Base-by-base conservation (phyloP, 164 flowering plant genomes). In the Vitis amurensis region DNA sequence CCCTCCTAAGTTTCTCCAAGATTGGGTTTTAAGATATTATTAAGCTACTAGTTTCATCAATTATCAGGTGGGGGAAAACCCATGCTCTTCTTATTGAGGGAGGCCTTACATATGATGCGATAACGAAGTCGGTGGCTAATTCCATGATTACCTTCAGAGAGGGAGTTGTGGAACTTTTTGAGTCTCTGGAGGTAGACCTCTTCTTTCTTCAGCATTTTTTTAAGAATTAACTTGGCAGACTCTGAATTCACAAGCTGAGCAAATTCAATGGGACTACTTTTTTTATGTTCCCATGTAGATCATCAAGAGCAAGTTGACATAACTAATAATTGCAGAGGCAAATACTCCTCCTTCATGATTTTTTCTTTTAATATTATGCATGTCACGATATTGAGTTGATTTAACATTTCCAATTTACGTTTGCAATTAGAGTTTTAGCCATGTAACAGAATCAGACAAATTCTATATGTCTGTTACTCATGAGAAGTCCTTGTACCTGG, bases 31-130 rank as follows among this genome's bases (percentile, higher is more conserved):
- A 27, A 37, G 30, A 23, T 23, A 23, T 23, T 23, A 37, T 37
- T 37, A 37, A 37, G 44, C 44, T 37, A 0, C 7, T 3, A 6
- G 44, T 37, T 37, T 37, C 44, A 6, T 37, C 27, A 37, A 37
- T 37, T 4, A 37, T 6, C 80, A 91, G 99, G 99, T 94, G 99
- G 99, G 95, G 78, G 62, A 94, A 88, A 74, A 84, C 95, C 6
- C 99, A 94, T 81, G 76, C 66, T 59, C 93, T 94, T 81, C 94
- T 94, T 44, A 76, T 94, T 67, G 97, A 92, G 73, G 99, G 99
- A 69, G 99, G 99, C 23, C 91, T 94, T 60, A 85, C 90, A 29
- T 89, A 75, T 79, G 88, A 83, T 84, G 86, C 84, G 16, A 93
- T 95, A 72, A 83, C 73, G 75, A 80, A 73, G 29, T 95, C 97